phyloP scores from a whole-genome alignment of 768 basidiomycete species.

The Sporobolomyces pararoseus region DNA sequence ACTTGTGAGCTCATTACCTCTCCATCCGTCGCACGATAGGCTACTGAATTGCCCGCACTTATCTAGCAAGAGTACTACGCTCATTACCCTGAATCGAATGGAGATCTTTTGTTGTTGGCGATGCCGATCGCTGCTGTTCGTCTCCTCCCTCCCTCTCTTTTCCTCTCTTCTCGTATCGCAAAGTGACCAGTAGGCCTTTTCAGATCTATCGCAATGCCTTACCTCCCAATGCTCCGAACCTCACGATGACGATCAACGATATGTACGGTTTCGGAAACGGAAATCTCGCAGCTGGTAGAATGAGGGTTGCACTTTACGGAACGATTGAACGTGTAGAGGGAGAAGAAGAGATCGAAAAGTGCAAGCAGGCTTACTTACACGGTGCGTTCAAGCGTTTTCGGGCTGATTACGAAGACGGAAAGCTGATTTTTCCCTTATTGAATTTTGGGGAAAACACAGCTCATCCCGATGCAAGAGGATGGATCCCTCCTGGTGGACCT shows the following conservation, averaged over 20 bases:
- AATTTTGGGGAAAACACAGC: too few relatives aligned
- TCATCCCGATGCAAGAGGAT: conserved; percentile 35
- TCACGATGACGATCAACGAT: conserved; percentile 40
- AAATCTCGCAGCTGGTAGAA: conserved; percentile 37
- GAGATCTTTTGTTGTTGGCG: conserved; percentile 39
- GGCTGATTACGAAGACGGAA: too few relatives aligned
- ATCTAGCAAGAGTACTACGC: conserved; percentile 41
- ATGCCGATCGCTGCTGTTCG: conserved; percentile 39
- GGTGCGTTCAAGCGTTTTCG: conserved; percentile 3
- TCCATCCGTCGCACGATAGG: background rate
- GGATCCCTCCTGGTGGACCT: conserved; percentile 33
- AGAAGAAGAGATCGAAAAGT: conserved; percentile 24
- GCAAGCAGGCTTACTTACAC: conserved; percentile 25
- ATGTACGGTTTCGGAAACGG: conserved; percentile 38
- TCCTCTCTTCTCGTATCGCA: background rate
- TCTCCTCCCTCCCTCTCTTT: background rate
- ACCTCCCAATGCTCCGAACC: conserved; percentile 37
- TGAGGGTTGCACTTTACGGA: conserved; percentile 41
- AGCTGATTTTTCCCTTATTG: too few relatives aligned
- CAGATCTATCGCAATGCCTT: conserved; percentile 43
- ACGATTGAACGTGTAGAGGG: conserved; percentile 34
- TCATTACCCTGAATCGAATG: conserved; percentile 36
- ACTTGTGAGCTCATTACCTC: background rate
- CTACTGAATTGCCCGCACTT: background rate
- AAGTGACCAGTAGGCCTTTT: background rate